These are phyloP conservation scores for Psidium guajava DNA, from an alignment of 345 rosid species.

Conservation along the genomic window DNA sequence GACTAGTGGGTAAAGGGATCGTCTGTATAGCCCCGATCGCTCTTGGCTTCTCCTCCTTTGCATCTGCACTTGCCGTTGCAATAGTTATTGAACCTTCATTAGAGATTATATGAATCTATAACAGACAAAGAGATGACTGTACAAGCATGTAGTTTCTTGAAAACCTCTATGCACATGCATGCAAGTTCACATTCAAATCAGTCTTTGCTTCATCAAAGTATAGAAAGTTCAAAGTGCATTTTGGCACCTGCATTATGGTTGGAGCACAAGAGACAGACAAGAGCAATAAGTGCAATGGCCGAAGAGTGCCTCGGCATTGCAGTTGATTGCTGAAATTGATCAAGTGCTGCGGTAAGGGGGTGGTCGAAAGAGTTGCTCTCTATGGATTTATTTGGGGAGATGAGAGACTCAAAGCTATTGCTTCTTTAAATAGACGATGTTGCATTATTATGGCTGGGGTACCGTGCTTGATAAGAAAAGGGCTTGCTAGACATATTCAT, in stretches of 20 bases:
- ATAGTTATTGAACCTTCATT: neutral
- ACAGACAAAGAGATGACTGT: neutral
- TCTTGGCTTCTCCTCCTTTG: neutral
- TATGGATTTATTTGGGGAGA: too few species aligned
- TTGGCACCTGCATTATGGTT: neutral
- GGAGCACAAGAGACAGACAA: neutral
- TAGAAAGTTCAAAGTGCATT: neutral
- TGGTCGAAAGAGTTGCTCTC: neutral
- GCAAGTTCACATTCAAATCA: neutral
- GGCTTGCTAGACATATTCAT: too few species aligned
- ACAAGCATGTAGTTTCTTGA: neutral
- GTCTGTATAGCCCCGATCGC: neutral
- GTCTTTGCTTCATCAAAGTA: neutral
- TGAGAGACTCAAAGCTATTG: too few species aligned
- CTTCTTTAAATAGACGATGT: too few species aligned
- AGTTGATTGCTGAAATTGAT: neutral
- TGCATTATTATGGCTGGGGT: too few species aligned
- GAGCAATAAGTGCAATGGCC: neutral
- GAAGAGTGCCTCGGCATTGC: neutral
- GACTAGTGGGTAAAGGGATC: neutral
- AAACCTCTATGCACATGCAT: neutral
- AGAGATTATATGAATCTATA: neutral
- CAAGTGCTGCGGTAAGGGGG: neutral
- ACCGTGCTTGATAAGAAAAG: too few species aligned
- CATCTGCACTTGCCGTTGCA: neutral